Base-by-base conservation (phyloP, 768 basidiomycete genomes). In the Trametes cinnabarina region DNA sequence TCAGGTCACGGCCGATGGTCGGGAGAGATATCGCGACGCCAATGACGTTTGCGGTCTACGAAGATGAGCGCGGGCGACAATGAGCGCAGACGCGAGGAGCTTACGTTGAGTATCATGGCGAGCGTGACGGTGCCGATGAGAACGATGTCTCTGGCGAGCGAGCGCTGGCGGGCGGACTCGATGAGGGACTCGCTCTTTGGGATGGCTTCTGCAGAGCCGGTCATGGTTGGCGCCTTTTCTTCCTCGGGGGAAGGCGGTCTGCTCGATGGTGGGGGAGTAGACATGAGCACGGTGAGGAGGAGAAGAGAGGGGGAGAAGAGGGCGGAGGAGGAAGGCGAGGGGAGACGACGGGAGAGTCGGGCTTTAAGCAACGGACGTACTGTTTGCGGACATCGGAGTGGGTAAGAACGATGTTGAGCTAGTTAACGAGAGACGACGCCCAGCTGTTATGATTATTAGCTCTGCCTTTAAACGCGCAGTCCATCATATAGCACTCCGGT, bases 1-100 rank as follows among this genome's bases (percentile, higher is more conserved):
- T 32, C 47, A 88, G 71, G 15, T 79, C 78, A 7, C 55, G 40
- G 2, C 69, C 72, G n/a, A 68, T 65, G 26, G 66, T 68, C 2
- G 73, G 71, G 4, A 74, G 63, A 1, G 69, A 53, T 41, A 74
- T 70, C 7, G 68, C 57, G 10, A 65, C 61, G 0, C 65, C 60
- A 2, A 70, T 65, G 12, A 55, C 60, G 35, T 65, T 63, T 10
- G 64, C 65, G 35, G 60, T 59, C 70, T 72, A 41, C 17, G 25
- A 12, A 46, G 30, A 15, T 39, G 37, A 39, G 37, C 37, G 11
- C n/a, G n/a, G 14, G 37, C n/a, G 37, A 39, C 7, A 14, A 15
- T 15, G 37, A 15, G 11, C 14, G 15, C 10, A 39, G 37, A 39
- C 0, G 37, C 7, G n/a, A n/a, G 37, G 5, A 15, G 15, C 37